A percentile compares a stretch with the other conserved stretches of the same genome.
These are phyloP conservation scores for Exophiala sp. DNA, from an alignment of 2,329 filamentous ascomycete species.

Conservation along the genomic window DNA sequence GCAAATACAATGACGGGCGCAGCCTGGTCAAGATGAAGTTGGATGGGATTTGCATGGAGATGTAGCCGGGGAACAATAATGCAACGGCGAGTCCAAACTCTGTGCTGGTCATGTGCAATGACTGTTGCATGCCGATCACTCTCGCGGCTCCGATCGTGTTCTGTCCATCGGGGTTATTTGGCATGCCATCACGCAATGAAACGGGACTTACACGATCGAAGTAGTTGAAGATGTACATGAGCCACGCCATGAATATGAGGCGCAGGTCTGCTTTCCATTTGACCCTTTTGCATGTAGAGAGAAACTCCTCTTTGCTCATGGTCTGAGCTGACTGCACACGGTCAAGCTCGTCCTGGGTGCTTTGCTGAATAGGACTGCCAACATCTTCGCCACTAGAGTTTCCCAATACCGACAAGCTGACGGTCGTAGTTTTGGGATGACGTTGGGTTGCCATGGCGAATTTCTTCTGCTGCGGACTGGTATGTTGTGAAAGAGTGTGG, in stretches of 20 bases:
- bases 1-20: constrained; percentile 27
- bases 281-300: neutral
- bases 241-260: neutral
- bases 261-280: neutral
- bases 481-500: too few species aligned
- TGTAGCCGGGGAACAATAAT: constrained; percentile 54
- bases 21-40: constrained; percentile 49
- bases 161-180: neutral
- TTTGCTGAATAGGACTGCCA: neutral
- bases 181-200: neutral
- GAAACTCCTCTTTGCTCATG: neutral
- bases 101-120: neutral
- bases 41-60: constrained; percentile 53
- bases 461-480: too few species aligned
- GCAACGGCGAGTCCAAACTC: neutral
- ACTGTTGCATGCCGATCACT: neutral
- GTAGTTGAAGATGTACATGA: neutral
- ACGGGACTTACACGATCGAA: neutral
- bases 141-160: neutral
- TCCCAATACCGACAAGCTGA: neutral
- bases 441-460: neutral
- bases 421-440: neutral
- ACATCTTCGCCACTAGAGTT: neutral
- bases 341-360: neutral
- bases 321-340: neutral